phyloP scores from a whole-genome alignment of 2,329 filamentous ascomycete genomes.

The Sporothrix protearum region DNA sequence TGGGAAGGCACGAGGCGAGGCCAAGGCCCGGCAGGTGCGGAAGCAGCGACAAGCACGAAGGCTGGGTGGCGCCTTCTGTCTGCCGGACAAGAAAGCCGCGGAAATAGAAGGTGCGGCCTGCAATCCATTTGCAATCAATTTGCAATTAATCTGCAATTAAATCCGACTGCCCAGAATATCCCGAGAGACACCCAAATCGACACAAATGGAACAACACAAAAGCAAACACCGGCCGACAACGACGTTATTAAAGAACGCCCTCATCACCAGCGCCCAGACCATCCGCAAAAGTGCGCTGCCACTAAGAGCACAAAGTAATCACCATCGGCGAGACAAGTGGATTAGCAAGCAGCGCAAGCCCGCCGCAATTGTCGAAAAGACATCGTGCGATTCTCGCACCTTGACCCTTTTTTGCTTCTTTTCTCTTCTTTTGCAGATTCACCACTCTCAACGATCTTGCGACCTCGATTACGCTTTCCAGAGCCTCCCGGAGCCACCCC shows the following conservation, averaged over 20 bases:
- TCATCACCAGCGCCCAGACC: neutral
- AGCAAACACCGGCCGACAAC: neutral
- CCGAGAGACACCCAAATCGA: neutral
- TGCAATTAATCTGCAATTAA: slow-evolving; percentile 4
- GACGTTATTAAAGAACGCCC: neutral
- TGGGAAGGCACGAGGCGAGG: slow-evolving; percentile 12
- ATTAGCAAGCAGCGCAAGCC: slow-evolving; percentile 15
- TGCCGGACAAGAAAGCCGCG: neutral
- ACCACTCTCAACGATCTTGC: neutral
- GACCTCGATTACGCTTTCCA: neutral
- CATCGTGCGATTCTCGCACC: neutral
- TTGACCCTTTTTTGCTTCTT: neutral
- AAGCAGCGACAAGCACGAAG: neutral
- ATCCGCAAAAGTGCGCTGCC: neutral
- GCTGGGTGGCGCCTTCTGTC: slow-evolving; percentile 13
- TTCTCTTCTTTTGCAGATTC: neutral
- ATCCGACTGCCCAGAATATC: neutral
- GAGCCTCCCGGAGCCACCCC: neutral
- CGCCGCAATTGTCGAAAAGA: neutral
- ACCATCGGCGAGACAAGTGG: neutral
- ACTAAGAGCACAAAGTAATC: neutral
- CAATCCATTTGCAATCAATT: slow-evolving; percentile 4
- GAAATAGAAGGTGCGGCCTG: neutral
- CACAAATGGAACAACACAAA: neutral
- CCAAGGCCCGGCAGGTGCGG: slow-evolving; percentile 11